A percentile compares a stretch with the other conserved stretches of the same genome.
Evolutionary conservation across 768 basidiomycete genomes (phyloP).

Genomic region (Lentinula edodes): DNA sequence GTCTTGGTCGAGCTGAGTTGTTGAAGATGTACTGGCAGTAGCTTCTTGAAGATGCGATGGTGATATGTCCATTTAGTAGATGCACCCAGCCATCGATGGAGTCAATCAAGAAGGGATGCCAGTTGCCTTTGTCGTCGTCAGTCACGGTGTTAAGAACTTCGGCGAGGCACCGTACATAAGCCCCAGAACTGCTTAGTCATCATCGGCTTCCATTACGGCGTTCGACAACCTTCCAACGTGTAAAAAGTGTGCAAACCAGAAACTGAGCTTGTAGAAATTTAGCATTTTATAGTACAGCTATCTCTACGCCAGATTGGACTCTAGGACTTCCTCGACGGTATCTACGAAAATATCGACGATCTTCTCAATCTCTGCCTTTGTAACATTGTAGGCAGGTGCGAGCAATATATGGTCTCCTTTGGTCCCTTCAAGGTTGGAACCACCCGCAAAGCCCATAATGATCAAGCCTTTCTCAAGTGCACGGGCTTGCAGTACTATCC

Average conservation of each 20-base stretch:
- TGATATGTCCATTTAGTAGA: constrained; percentile 91
- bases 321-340: constrained; percentile 61
- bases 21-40: constrained; percentile 61
- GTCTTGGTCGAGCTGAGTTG: constrained; percentile 31
- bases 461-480: constrained; percentile 63
- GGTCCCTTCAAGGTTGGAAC: constrained; percentile 61
- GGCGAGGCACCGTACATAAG: not conserved
- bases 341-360: constrained; percentile 64
- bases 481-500: constrained; percentile 63
- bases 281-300: not conserved
- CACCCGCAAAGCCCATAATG: constrained; percentile 71
- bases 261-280: too few relatives aligned
- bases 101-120: constrained; percentile 8
- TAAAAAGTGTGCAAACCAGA: too few relatives aligned
- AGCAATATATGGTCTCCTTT: constrained; percentile 69
- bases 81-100: constrained; percentile 81
- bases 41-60: constrained; percentile 65
- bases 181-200: not conserved
- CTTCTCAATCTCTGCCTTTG: constrained; percentile 57
- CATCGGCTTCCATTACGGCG: not conserved
- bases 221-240: not conserved
- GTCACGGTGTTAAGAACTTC: constrained; percentile 3
- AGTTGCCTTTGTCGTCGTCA: constrained; percentile 5
- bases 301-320: constrained; percentile 24
- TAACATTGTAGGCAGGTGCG: constrained; percentile 78